Conservation (phyloP, 768 basidiomycete species). For the Tylopilus plumbeoviolaceoides region DNA sequence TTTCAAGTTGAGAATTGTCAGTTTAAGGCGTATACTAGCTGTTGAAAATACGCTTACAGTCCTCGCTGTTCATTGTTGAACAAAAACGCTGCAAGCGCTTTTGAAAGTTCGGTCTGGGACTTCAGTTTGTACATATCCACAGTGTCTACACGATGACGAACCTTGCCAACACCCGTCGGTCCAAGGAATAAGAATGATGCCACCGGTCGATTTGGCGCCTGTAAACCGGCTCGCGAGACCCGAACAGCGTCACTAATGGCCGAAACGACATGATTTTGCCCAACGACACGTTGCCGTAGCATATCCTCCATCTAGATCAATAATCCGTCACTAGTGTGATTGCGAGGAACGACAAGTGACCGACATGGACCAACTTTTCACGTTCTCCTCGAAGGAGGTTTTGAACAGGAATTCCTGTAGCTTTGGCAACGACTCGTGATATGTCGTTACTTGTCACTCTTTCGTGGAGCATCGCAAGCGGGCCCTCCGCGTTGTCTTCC, state of each 20-base stretch:
- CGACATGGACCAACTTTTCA: slow-evolving; percentile 83
- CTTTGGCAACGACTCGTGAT: slow-evolving; percentile 79
- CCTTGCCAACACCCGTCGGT: slow-evolving; percentile 85
- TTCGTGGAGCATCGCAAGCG: slow-evolving; percentile 73
- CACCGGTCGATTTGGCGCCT: slow-evolving; percentile 84
- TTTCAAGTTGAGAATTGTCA: slow-evolving; percentile 29
- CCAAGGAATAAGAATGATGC: slow-evolving; percentile 92
- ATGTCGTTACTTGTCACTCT: slow-evolving; percentile 89
- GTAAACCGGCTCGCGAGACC: slow-evolving; percentile 86
- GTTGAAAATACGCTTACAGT: slow-evolving; percentile 47
- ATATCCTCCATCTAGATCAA: slow-evolving; percentile 79
- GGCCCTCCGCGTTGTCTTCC: slow-evolving; percentile 37
- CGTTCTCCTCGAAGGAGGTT: slow-evolving; percentile 85
- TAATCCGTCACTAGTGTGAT: not conserved
- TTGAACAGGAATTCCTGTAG: slow-evolving; percentile 89
- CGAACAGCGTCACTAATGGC: slow-evolving; percentile 89
- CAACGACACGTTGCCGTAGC: slow-evolving; percentile 72
- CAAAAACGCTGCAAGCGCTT: slow-evolving; percentile 82
- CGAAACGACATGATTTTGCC: slow-evolving; percentile 84
- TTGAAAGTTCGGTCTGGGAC: slow-evolving; percentile 74
- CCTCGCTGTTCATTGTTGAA: slow-evolving; percentile 88
- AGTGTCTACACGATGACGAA: slow-evolving; percentile 18
- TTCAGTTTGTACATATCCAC: not conserved
- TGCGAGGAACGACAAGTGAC: slow-evolving; percentile 23
- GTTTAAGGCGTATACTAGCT: not conserved